phyloP scores from a whole-genome alignment of 1,139 yeast species.

The Pichiaceae sp. region DNA sequence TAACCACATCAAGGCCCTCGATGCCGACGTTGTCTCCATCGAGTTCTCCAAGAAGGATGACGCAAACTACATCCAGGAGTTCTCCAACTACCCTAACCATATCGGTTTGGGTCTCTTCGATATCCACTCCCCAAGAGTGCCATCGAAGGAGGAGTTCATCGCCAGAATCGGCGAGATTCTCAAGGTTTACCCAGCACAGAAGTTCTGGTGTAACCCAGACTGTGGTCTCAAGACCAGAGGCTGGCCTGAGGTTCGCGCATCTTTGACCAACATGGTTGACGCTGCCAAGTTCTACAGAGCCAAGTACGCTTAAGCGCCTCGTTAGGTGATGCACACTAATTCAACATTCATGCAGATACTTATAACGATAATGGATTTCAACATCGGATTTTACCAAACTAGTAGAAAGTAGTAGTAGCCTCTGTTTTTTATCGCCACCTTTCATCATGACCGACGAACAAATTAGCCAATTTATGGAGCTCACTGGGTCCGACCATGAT shows the following conservation, averaged over 20 bases:
- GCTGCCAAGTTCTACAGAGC: slow-evolving; percentile 97
- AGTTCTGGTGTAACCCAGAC: slow-evolving; percentile 99
- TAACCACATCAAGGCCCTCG: slow-evolving; percentile 97
- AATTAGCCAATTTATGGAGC: slow-evolving; percentile 1
- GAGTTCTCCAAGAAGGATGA: slow-evolving; percentile 99
- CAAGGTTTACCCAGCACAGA: slow-evolving; percentile 94
- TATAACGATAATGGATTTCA: slow-evolving; percentile 26
- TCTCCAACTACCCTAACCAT: slow-evolving; percentile 98
- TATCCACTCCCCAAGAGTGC: slow-evolving; percentile 99
- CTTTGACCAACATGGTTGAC: slow-evolving; percentile 95
- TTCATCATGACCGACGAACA: slow-evolving; percentile 1
- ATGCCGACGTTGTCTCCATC: slow-evolving; percentile 98
- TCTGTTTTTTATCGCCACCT: not conserved
- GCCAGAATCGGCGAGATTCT: slow-evolving; percentile 89
- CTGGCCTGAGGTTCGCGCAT: slow-evolving; percentile 59
- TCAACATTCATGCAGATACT: slow-evolving; percentile 45
- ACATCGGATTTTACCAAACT: slow-evolving; percentile 24
- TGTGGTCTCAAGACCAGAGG: slow-evolving; percentile 95
- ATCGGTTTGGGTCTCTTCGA: slow-evolving; percentile 98
- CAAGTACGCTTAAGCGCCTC: slow-evolving; percentile 25
- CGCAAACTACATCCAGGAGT: slow-evolving; percentile 95
- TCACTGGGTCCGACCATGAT: slow-evolving; percentile 36
- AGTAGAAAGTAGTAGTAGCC: not conserved
- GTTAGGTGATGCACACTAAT: slow-evolving; percentile 34
- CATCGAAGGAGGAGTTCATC: slow-evolving; percentile 93